phyloP scores from a whole-genome alignment of 352 stramenopile species.

The Ochromonadaceae sp. region DNA sequence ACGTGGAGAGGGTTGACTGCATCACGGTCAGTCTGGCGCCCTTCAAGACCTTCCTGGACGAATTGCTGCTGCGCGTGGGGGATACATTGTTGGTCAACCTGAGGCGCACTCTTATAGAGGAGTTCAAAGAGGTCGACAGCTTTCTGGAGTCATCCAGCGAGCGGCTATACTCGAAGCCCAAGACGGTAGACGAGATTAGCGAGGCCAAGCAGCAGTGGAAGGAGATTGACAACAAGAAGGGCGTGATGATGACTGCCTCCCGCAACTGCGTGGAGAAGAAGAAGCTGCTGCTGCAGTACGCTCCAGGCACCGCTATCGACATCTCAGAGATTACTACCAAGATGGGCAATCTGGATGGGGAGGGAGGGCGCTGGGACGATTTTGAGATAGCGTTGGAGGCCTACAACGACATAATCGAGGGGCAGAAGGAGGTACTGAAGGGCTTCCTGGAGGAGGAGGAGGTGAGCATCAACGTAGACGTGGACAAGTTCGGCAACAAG shows the following conservation, averaged over 20 bases:
- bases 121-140: constrained; percentile 58
- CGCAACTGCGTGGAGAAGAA: constrained; percentile 62
- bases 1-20: constrained; percentile 73
- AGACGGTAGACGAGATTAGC: constrained; percentile 77
- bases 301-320: constrained; percentile 27
- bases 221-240: constrained; percentile 50
- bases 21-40: constrained; percentile 58
- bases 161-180: constrained; percentile 59
- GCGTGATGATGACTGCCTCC: constrained; percentile 41
- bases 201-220: constrained; percentile 72
- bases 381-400: constrained; percentile 80
- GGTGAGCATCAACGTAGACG: constrained; percentile 55
- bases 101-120: constrained; percentile 49
- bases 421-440: constrained; percentile 74
- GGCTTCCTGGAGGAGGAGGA: constrained; percentile 63
- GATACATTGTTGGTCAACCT: constrained; percentile 63
- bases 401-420: constrained; percentile 86
- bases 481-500: constrained; percentile 69
- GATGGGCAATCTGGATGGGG: constrained; percentile 36
- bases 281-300: constrained; percentile 48
- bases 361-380: constrained; percentile 60
- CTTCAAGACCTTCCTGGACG: constrained; percentile 66
- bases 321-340: constrained; percentile 14
- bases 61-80: constrained; percentile 59
- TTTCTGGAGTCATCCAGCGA: constrained; percentile 70